Conservation (phyloP, 2,329 filamentous ascomycete genomes). For the Colletotrichum sp. region DNA sequence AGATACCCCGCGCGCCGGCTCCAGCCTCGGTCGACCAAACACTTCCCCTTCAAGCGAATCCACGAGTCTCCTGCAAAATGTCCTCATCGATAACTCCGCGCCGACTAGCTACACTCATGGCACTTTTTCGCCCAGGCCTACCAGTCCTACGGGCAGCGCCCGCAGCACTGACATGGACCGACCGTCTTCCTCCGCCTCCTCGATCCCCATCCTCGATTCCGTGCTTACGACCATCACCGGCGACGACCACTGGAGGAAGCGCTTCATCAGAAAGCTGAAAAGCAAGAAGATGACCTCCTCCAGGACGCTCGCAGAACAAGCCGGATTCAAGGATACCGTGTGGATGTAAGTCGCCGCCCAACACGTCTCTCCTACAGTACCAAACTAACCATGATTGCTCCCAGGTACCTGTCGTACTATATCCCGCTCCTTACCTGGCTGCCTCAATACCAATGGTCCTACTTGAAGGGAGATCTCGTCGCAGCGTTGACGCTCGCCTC, state of each 20-base stretch:
- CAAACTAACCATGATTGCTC: background rate
- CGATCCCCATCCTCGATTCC: slow-evolving; percentile 41
- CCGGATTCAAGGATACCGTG: slow-evolving; percentile 75
- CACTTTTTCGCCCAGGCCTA: slow-evolving; percentile 74
- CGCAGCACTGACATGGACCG: slow-evolving; percentile 34
- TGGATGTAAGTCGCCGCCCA: slow-evolving; percentile 65
- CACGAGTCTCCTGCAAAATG: slow-evolving; percentile 50
- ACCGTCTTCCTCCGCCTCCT: slow-evolving; percentile 33
- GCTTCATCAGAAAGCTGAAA: slow-evolving; percentile 55
- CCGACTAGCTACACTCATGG: slow-evolving; percentile 66
- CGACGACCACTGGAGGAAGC: slow-evolving; percentile 50
- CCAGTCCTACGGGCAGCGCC: slow-evolving; percentile 46
- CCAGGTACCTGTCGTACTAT: slow-evolving; percentile 90
- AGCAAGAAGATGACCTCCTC: slow-evolving; percentile 76
- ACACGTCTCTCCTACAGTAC: background rate
- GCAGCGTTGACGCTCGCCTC: slow-evolving; percentile 96
- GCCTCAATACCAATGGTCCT: slow-evolving; percentile 80
- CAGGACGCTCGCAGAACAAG: slow-evolving; percentile 70
- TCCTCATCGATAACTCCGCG: slow-evolving; percentile 40
- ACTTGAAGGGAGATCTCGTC: slow-evolving; percentile 83
- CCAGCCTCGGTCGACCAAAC: slow-evolving; percentile 18
- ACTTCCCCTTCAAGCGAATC: slow-evolving; percentile 44
- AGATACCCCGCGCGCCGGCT: slow-evolving; percentile 26
- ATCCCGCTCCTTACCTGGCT: slow-evolving; percentile 92
- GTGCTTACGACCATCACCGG: slow-evolving; percentile 41